Conservation (phyloP, 83 land plant genomes). For the Diphasiastrum complanatum region DNA sequence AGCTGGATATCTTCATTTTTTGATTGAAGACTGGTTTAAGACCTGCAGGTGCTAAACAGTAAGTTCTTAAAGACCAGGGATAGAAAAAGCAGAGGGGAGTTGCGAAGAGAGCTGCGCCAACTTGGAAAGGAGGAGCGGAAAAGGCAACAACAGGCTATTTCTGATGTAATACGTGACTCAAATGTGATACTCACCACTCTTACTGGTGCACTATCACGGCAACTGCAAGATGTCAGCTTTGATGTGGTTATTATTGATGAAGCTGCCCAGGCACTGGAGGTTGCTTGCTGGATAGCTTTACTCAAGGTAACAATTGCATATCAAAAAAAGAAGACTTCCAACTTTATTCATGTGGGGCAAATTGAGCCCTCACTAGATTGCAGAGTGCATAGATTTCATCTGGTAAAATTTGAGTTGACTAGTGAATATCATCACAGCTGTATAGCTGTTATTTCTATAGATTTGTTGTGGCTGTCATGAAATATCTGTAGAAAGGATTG, state of each 20-base stretch:
- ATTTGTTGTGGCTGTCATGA: no score
- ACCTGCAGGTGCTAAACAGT: slow-evolving; percentile 4
- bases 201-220: slow-evolving; percentile 5
- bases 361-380: no score
- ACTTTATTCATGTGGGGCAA: no score
- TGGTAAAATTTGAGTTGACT: no score
- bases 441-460: no score
- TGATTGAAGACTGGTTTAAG: not conserved
- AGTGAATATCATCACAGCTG: no score
- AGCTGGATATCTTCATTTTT: not conserved
- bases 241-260: slow-evolving; percentile 11
- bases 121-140: slow-evolving; percentile 4
- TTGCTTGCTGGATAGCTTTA: slow-evolving; percentile 9
- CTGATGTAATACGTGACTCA: not conserved
- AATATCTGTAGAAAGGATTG: no score
- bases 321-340: no score
- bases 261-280: slow-evolving; percentile 12
- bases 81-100: slow-evolving; percentile 5
- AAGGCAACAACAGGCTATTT: slow-evolving; percentile 4
- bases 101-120: slow-evolving; percentile 3
- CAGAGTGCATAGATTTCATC: no score
- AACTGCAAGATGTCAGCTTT: not conserved
- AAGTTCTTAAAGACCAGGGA: slow-evolving; percentile 4
- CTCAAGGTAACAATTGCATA: not conserved
- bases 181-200: slow-evolving; percentile 5